Percentiles rank a stretch among this genome's conserved stretches.
Conservation (phyloP, 257 asterid genomes). For the Nicotiana paniculata region DNA sequence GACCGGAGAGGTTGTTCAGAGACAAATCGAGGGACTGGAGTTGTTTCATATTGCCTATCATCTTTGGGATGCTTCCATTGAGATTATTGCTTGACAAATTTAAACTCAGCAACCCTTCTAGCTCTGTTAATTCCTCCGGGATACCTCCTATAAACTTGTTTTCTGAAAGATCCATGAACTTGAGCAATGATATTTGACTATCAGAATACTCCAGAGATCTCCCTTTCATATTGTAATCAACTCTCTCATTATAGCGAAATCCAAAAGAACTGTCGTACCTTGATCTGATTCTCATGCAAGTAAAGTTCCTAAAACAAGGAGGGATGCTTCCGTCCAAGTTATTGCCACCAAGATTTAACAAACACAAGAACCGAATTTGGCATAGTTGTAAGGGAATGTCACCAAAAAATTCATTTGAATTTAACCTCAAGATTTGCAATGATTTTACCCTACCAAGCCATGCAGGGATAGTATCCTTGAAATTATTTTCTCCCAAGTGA, state of each 20-base stretch:
- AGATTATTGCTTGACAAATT: neutral
- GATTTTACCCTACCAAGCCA: neutral
- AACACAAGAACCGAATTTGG: neutral
- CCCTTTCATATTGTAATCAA: neutral
- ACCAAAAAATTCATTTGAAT: neutral
- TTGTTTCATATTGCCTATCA: neutral
- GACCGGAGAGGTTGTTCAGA: neutral
- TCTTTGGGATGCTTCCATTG: neutral
- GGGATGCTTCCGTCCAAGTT: neutral
- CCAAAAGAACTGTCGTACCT: neutral
- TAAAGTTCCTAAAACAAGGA: neutral
- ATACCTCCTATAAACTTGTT: neutral
- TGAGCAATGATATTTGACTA: neutral
- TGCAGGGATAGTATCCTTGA: neutral
- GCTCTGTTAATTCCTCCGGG: neutral
- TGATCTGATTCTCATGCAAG: neutral
- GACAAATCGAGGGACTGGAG: slow-evolving; percentile 5
- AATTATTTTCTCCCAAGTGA: neutral
- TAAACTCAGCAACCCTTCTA: neutral
- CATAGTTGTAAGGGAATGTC: neutral
- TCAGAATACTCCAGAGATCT: neutral
- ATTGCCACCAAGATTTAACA: neutral
- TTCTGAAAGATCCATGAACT: neutral
- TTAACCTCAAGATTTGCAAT: neutral
- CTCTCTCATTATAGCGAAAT: neutral